Evolutionary conservation across 1,139 yeast species (phyloP).

Genomic region (Pichia sp.): DNA sequence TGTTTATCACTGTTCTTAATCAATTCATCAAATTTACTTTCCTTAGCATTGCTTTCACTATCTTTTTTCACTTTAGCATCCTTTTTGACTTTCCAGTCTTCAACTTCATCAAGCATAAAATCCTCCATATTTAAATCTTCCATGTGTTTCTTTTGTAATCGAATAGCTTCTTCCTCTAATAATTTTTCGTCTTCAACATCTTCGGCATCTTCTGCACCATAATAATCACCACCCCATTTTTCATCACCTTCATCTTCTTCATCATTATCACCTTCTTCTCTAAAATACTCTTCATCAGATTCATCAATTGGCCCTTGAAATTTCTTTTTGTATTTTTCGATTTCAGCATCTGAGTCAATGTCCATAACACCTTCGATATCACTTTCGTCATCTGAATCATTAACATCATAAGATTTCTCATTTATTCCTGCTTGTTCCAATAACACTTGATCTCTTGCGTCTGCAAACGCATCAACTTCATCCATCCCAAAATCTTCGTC

Average conservation of each 20-base stretch:
- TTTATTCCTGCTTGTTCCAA: conserved; percentile 45
- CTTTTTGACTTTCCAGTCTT: conserved; percentile 53
- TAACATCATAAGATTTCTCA: conserved; percentile 32
- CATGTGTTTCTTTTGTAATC: conserved; percentile 80
- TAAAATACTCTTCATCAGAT: conserved; percentile 31
- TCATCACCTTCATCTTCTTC: conserved; percentile 39
- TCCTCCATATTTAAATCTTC: conserved; percentile 77
- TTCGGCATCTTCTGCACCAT: conserved; percentile 67
- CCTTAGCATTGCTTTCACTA: conserved; percentile 29
- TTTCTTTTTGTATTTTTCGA: conserved; percentile 27
- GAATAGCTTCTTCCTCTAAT: conserved; percentile 82
- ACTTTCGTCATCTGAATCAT: conserved; percentile 29
- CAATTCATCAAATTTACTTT: conserved; percentile 22
- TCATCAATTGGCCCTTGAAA: conserved; percentile 30
- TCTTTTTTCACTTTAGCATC: conserved; percentile 27
- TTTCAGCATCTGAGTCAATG: conserved; percentile 25
- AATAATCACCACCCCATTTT: conserved; percentile 86
- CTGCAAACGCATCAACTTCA: conserved; percentile 69
- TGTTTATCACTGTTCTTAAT: conserved; percentile 33
- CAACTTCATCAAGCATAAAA: conserved; percentile 76
- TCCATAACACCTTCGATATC: conserved; percentile 24
- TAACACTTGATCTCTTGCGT: conserved; percentile 55
- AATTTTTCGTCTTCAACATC: conserved; percentile 64
- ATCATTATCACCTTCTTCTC: conserved; percentile 31
- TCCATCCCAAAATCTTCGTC: conserved; percentile 39